These are phyloP conservation scores for Lactarius psammicola DNA, from an alignment of 768 basidiomycete species.

Conservation along the genomic window DNA sequence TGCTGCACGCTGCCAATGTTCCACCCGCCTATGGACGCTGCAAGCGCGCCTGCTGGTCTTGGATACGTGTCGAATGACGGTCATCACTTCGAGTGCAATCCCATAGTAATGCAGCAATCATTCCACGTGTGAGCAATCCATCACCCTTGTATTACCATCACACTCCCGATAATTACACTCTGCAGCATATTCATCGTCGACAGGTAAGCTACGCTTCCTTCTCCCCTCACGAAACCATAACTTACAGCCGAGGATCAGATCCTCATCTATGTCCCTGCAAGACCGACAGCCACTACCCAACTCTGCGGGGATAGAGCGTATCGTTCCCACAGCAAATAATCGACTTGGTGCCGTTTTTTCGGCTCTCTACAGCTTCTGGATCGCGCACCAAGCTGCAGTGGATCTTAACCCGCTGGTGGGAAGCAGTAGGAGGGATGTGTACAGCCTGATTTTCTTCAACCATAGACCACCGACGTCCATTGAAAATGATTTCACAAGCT, in stretches of 20 bases:
- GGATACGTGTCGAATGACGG: slow-evolving; percentile 57
- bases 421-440: slow-evolving; percentile 46
- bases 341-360: too few species aligned
- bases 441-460: slow-evolving; percentile 54
- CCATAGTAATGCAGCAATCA: slow-evolving; percentile 47
- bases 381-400: too few species aligned
- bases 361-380: too few species aligned
- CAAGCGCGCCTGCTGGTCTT: slow-evolving; percentile 32
- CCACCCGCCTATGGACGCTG: slow-evolving; percentile 41
- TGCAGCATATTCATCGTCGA: slow-evolving; percentile 54
- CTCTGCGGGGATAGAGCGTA: too few species aligned
- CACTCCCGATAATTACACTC: background rate
- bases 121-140: slow-evolving; percentile 42
- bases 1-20: slow-evolving; percentile 54
- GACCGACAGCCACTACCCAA: too few species aligned
- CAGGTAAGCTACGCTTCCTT: slow-evolving; percentile 32
- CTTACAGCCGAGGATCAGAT: slow-evolving; percentile 9
- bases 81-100: slow-evolving; percentile 53
- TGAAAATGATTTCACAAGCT: slow-evolving; percentile 47
- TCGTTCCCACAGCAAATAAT: too few species aligned
- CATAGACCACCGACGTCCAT: slow-evolving; percentile 31
- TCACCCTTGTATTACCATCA: background rate
- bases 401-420: slow-evolving; percentile 30
- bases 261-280: too few species aligned
- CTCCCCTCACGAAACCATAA: background rate